Evolutionary conservation across 306 rosid species (phyloP), one percentile per base, ranked within the genome.

Genomic region (Boehmeria nivea): DNA sequence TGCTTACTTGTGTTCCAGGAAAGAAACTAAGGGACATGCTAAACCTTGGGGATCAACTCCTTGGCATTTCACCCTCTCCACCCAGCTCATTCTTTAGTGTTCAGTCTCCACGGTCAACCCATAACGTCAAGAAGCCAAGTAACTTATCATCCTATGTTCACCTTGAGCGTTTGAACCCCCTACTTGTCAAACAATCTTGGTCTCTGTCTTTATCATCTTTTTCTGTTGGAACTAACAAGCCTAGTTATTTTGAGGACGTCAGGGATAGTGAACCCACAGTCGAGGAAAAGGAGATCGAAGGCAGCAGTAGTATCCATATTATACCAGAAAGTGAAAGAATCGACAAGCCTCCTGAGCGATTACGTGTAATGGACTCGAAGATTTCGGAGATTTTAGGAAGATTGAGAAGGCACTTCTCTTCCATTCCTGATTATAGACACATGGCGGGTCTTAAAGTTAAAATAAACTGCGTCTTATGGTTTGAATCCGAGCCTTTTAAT

Each of bases 131-230:
- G 75, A 76, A 78, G 39, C 60, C 69, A 22, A 78, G 63, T 72
- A 77, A 78, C 62, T 51, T 87, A 66, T 59, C 96, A 59, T 80
- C 85, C 12, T 84, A 79, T 69, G 74, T 91, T 60, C 85, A 91
- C 81, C 75, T 91, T 20, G 84, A 82, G 72, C 88, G 98, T 14
- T 33, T 73, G 59, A 65, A 34, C 54, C 85, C 85, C 13, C 78
- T 87, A 57, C 89, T 84, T 50, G 89, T 82, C 59, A 84, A 87
- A 71, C 98, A 90, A 48, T 82, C 85, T 66, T 90, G 98, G 98
- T 90, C 91, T 55, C 57, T 90, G 76, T 82, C 98, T 22, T 72
- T 91, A 24, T 78, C 95, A 63, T 80, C 73, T 78, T 72, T 84
- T 42, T 82, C 73, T 28, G 43, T 72, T 60, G 81, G 73, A 54